These are phyloP conservation scores for Poronia punctata DNA, from an alignment of 495 filamentous ascomycete species.

Conservation along the genomic window DNA sequence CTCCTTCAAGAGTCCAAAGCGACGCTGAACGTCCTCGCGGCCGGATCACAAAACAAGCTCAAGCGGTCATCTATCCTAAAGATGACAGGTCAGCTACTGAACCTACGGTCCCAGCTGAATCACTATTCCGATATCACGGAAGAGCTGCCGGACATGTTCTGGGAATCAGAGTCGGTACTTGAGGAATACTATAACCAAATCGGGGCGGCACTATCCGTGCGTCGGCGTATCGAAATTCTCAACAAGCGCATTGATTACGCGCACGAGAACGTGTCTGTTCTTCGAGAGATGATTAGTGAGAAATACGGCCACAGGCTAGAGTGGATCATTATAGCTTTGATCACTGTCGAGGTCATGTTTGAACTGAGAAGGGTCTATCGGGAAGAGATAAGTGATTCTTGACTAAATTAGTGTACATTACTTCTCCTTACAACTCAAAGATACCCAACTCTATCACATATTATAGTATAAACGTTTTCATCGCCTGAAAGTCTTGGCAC, in stretches of 20 bases:
- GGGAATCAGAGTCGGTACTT: conserved; percentile 85
- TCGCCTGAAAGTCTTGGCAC: too few species aligned
- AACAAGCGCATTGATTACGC: conserved; percentile 99
- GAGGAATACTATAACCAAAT: conserved; percentile 91
- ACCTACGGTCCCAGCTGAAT: conserved; percentile 85
- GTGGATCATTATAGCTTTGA: conserved; percentile 94
- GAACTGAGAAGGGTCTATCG: conserved; percentile 42
- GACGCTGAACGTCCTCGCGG: conserved; percentile 71
- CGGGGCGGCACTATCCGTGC: conserved; percentile 81
- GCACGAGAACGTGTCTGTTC: conserved; percentile 84
- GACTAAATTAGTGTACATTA: neutral
- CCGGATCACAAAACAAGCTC: conserved; percentile 59
- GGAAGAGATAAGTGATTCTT: conserved; percentile 6
- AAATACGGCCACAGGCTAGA: conserved; percentile 81
- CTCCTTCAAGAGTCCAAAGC: conserved; percentile 64
- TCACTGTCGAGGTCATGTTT: conserved; percentile 80
- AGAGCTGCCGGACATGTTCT: conserved; percentile 91
- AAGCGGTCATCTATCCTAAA: conserved; percentile 74
- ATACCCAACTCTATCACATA: conserved; percentile 6
- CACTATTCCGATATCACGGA: conserved; percentile 96
- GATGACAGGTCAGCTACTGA: conserved; percentile 90
- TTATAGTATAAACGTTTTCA: neutral
- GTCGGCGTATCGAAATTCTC: conserved; percentile 82
- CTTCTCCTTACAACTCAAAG: neutral
- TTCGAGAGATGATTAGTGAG: conserved; percentile 84